Evolutionary conservation across 116 monocot genomes (phyloP).

Genomic region (Posidonia oceanica): DNA sequence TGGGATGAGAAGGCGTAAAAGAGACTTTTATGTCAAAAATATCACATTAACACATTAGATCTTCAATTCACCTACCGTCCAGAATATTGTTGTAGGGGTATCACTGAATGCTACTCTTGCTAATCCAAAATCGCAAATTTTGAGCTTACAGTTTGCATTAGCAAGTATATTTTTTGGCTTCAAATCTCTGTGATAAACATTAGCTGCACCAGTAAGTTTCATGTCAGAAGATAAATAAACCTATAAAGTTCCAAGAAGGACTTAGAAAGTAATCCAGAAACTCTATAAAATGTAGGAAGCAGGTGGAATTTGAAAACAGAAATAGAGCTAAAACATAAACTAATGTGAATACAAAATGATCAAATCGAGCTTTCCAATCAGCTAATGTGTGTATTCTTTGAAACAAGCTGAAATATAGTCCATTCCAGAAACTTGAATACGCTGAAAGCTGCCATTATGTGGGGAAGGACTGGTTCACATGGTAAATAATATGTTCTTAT

Average conservation of each 20-base stretch:
- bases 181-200: constrained; percentile 95
- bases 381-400: no score
- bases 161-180: constrained; percentile 98
- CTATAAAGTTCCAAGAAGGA: not conserved
- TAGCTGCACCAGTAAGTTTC: constrained; percentile 46
- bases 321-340: no score
- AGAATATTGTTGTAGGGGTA: constrained; percentile 89
- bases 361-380: no score
- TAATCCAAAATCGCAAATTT: constrained; percentile 96
- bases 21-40: no score
- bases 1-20: no score
- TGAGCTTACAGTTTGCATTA: constrained; percentile 94
- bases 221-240: not conserved
- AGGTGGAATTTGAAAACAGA: not conserved
- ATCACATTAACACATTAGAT: no score
- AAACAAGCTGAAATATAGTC: no score
- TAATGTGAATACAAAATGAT: no score
- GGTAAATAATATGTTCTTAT: no score
- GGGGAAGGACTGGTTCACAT: no score
- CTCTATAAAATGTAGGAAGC: not conserved
- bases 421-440: no score
- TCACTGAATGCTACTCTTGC: constrained; percentile 97
- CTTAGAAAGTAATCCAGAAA: not conserved
- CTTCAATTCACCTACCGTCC: constrained; percentile 55
- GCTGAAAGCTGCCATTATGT: no score